These are phyloP conservation scores for Aspergillus tubingensis DNA, from an alignment of 2,329 filamentous ascomycete species.

Conservation along the genomic window DNA sequence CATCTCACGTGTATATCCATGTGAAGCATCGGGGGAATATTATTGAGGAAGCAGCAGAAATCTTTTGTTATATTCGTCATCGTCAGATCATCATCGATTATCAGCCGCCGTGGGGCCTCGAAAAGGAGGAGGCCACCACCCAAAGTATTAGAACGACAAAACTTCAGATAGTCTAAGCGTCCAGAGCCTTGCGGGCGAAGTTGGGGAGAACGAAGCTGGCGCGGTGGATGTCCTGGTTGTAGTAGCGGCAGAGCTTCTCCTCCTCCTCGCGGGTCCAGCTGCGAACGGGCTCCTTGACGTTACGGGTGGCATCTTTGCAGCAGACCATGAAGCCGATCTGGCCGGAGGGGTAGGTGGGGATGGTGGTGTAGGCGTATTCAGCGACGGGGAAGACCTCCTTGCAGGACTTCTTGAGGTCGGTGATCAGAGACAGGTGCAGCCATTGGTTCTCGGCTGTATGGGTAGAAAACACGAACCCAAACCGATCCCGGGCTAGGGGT, in stretches of 20 bases:
- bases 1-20: neutral
- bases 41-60: neutral
- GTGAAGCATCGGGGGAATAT: neutral
- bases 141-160: slow-evolving; percentile 8
- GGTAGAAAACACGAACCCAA: slow-evolving; percentile 31
- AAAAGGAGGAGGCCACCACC: slow-evolving; percentile 9
- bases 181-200: slow-evolving; percentile 78
- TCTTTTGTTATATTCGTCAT: slow-evolving; percentile 19
- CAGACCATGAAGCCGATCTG: slow-evolving; percentile 99
- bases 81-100: slow-evolving; percentile 24
- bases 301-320: slow-evolving; percentile 83
- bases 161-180: slow-evolving; percentile 20
- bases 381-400: slow-evolving; percentile 94
- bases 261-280: slow-evolving; percentile 84
- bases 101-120: slow-evolving; percentile 13
- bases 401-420: slow-evolving; percentile 94
- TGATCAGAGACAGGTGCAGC: slow-evolving; percentile 93
- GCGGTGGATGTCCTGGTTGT: slow-evolving; percentile 95
- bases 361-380: slow-evolving; percentile 98
- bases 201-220: slow-evolving; percentile 90
- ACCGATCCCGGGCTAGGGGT: slow-evolving; percentile 31
- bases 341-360: slow-evolving; percentile 97
- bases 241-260: slow-evolving; percentile 91
- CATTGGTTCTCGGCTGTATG: slow-evolving; percentile 92
- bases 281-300: slow-evolving; percentile 84